phyloP scores from a whole-genome alignment of 192 early-diverging fungal species.

The Backusella westeae region DNA sequence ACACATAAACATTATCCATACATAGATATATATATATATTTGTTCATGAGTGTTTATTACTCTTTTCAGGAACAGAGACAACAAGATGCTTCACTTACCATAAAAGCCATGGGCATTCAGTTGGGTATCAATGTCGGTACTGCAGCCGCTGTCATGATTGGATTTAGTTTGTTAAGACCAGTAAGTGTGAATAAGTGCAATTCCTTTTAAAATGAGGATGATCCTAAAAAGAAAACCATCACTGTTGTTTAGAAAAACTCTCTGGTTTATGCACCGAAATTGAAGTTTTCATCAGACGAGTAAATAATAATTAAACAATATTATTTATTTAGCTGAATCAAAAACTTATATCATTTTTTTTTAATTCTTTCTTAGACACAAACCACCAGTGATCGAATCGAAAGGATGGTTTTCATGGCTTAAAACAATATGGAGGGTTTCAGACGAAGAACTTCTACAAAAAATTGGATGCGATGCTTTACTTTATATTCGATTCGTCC shows the following conservation, averaged over 20 bases:
- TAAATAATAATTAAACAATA: constrained; percentile 8
- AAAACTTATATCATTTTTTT: neutral
- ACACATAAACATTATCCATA: neutral
- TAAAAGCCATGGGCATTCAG: constrained; percentile 60
- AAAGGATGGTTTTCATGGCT: constrained; percentile 66
- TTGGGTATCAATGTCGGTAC: constrained; percentile 59
- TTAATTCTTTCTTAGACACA: constrained; percentile 29
- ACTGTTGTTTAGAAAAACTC: constrained; percentile 9
- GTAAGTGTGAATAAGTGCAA: constrained; percentile 47
- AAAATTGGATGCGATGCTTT: constrained; percentile 72
- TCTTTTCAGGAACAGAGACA: constrained; percentile 26
- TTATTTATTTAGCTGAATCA: neutral
- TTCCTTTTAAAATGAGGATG: neutral
- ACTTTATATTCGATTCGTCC: constrained; percentile 64
- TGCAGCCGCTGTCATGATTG: constrained; percentile 49
- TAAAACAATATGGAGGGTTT: constrained; percentile 50
- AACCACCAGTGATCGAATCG: constrained; percentile 58
- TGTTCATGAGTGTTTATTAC: constrained; percentile 18
- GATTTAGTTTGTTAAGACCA: constrained; percentile 58
- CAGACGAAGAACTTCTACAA: constrained; percentile 57
- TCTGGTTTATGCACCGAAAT: constrained; percentile 49
- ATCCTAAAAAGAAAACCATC: constrained; percentile 1
- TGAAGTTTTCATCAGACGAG: constrained; percentile 32
- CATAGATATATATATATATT: neutral
- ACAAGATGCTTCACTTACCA: constrained; percentile 29